phyloP scores from a whole-genome alignment of 2,329 filamentous ascomycete genomes.

The Dactylella cylindrospora region DNA sequence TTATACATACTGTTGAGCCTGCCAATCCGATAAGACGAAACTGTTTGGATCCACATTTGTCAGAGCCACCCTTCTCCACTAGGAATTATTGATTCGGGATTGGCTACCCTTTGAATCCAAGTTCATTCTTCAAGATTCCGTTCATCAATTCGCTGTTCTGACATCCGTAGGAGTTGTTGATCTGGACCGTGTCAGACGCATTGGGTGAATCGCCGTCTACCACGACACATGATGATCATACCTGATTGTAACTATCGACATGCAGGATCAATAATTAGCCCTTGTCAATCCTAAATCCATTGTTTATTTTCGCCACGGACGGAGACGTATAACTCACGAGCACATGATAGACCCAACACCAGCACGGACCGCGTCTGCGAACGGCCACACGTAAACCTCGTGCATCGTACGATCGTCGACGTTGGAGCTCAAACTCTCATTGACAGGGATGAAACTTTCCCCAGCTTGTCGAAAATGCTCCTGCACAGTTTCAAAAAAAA shows the following conservation, averaged over 20 bases:
- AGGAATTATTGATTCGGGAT: slow-evolving; percentile 7
- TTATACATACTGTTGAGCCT: slow-evolving; percentile 36
- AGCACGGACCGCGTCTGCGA: slow-evolving; percentile 69
- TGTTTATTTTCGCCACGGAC: slow-evolving; percentile 35
- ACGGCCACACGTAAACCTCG: slow-evolving; percentile 77
- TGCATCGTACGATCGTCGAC: slow-evolving; percentile 73
- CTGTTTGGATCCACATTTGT: slow-evolving; percentile 27
- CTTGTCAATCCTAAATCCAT: slow-evolving; percentile 24
- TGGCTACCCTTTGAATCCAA: slow-evolving; percentile 57
- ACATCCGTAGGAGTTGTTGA: slow-evolving; percentile 59
- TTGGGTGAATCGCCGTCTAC: slow-evolving; percentile 42
- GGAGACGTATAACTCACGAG: slow-evolving; percentile 48
- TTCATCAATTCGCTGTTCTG: slow-evolving; percentile 58
- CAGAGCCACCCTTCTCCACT: slow-evolving; percentile 7
- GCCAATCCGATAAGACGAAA: slow-evolving; percentile 40
- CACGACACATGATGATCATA: slow-evolving; percentile 22
- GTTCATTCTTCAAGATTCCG: slow-evolving; percentile 58
- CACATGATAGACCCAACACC: slow-evolving; percentile 66
- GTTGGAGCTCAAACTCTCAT: slow-evolving; percentile 61
- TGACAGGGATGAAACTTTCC: slow-evolving; percentile 51
- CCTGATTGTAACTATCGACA: slow-evolving; percentile 47
- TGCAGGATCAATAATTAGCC: slow-evolving; percentile 20
- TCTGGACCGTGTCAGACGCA: slow-evolving; percentile 51
- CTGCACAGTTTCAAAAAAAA: slow-evolving; percentile 50
- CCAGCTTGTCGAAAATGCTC: slow-evolving; percentile 41